Conservation (phyloP, 352 stramenopile genomes). For the Thalassiosira exigua region DNA sequence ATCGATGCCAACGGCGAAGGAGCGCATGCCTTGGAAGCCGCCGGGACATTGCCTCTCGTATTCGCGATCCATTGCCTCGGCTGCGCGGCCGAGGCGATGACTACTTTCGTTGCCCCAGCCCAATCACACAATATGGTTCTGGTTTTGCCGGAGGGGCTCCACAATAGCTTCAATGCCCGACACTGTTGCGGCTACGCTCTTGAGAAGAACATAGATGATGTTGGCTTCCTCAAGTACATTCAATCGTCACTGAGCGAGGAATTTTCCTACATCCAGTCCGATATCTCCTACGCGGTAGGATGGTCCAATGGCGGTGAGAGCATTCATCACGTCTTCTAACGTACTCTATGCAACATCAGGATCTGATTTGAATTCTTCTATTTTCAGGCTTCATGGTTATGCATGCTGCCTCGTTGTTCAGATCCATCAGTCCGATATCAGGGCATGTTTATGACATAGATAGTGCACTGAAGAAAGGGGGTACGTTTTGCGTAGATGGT, state of each 20-base stretch:
- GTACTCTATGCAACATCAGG: too few relatives aligned
- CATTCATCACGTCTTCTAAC: background rate
- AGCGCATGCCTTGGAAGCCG: background rate
- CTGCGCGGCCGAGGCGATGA: slow-evolving; percentile 15
- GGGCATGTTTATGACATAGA: slow-evolving; percentile 48
- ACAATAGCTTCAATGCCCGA: slow-evolving; percentile 58
- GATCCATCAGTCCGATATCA: slow-evolving; percentile 60
- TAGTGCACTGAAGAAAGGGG: slow-evolving; percentile 12
- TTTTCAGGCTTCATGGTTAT: slow-evolving; percentile 65
- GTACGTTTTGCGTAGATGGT: background rate
- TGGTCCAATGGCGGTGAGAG: slow-evolving; percentile 62
- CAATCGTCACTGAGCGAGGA: slow-evolving; percentile 36
- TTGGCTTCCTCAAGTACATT: slow-evolving; percentile 57
- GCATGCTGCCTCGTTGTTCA: slow-evolving; percentile 55
- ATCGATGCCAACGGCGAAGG: background rate
- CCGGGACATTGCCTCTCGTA: slow-evolving; percentile 24
- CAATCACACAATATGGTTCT: slow-evolving; percentile 42
- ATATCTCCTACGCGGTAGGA: slow-evolving; percentile 57
- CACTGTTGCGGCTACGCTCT: slow-evolving; percentile 71
- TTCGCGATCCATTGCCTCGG: slow-evolving; percentile 52
- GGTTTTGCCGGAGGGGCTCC: slow-evolving; percentile 57
- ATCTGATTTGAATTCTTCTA: too few relatives aligned
- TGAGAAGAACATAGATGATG: slow-evolving; percentile 59
- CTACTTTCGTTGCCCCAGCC: slow-evolving; percentile 1
- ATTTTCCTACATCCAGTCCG: slow-evolving; percentile 34